phyloP scores from a whole-genome alignment of 2,329 filamentous ascomycete genomes.

The Bipolaris oryzae region DNA sequence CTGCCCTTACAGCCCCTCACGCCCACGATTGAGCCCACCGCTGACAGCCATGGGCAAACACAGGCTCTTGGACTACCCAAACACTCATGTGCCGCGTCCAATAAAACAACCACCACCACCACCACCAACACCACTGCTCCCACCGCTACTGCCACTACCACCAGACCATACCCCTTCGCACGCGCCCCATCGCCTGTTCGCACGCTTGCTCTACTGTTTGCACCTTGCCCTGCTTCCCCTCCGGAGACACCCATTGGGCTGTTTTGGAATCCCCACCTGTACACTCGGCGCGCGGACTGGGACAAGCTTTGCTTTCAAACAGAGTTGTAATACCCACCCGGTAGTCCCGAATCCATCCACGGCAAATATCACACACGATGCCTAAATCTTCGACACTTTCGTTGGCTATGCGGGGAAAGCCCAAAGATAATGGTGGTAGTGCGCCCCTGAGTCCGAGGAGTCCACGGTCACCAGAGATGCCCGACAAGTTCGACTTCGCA shows the following conservation, averaged over 20 bases:
- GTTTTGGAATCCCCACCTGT: conserved; percentile 24
- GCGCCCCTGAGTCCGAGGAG: conserved; percentile 44
- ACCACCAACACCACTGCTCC: conserved; percentile 4
- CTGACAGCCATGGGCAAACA: conserved; percentile 44
- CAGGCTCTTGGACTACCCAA: conserved; percentile 27
- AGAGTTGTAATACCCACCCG: conserved; percentile 30
- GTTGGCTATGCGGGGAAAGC: conserved; percentile 44
- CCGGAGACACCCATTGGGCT: conserved; percentile 32
- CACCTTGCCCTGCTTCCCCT: conserved; percentile 23
- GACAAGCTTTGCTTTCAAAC: conserved; percentile 2
- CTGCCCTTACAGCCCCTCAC: conserved; percentile 11
- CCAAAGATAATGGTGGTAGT: conserved; percentile 41
- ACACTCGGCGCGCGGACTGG: conserved; percentile 3
- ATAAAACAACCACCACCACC: conserved; percentile 21
- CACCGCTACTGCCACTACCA: conserved; percentile 1
- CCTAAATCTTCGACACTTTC: conserved; percentile 48
- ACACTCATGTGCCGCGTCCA: conserved; percentile 36
- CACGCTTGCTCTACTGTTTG: conserved; percentile 21
- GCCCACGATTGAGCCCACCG: conserved; percentile 24
- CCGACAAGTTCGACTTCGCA: conserved; percentile 31
- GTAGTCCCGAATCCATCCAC: conserved; percentile 32
- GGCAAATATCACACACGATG: conserved; percentile 46
- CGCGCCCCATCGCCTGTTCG: conserved; percentile 25
- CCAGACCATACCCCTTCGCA: conserved; percentile 11
- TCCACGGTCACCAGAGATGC: conserved; percentile 38